phyloP scores from a whole-genome alignment of 2,329 filamentous ascomycete species.

The Mycosphaerelloides madeirae region DNA sequence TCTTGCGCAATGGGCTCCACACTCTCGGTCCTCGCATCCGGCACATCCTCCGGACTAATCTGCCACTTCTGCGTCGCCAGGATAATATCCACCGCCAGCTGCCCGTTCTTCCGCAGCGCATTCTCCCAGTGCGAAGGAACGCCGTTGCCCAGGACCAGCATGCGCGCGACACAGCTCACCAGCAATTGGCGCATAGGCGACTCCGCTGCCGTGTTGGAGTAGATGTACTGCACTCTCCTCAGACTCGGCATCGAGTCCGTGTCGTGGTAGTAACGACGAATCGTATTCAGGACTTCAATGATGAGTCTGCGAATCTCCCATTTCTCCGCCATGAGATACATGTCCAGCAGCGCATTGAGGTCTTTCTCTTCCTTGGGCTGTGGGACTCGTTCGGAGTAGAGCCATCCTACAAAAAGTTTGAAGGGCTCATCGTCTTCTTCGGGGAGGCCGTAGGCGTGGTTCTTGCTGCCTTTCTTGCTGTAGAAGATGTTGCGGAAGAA shows the following conservation, averaged over 20 bases:
- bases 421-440: conserved; percentile 51
- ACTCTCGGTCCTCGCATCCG: conserved; percentile 44
- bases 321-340: conserved; percentile 53
- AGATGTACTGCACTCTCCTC: conserved; percentile 46
- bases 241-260: conserved; percentile 51
- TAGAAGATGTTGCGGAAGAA: conserved; percentile 53
- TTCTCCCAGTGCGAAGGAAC: conserved; percentile 53
- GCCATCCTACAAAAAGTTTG: conserved; percentile 51
- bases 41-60: conserved; percentile 45
- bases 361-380: conserved; percentile 48
- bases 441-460: conserved; percentile 45
- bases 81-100: conserved; percentile 53
- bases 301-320: conserved; percentile 47
- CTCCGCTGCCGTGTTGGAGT: conserved; percentile 29
- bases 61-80: conserved; percentile 52
- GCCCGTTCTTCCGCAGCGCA: conserved; percentile 51
- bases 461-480: conserved; percentile 32
- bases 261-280: conserved; percentile 50
- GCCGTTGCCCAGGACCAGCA: conserved; percentile 47
- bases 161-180: conserved; percentile 47
- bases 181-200: conserved; percentile 31
- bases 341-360: conserved; percentile 47
- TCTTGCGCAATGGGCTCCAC: conserved; percentile 37
- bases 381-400: conserved; percentile 48
- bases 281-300: conserved; percentile 46